phyloP scores from a whole-genome alignment of 345 rosid species.

The Eucalyptus globulus region DNA sequence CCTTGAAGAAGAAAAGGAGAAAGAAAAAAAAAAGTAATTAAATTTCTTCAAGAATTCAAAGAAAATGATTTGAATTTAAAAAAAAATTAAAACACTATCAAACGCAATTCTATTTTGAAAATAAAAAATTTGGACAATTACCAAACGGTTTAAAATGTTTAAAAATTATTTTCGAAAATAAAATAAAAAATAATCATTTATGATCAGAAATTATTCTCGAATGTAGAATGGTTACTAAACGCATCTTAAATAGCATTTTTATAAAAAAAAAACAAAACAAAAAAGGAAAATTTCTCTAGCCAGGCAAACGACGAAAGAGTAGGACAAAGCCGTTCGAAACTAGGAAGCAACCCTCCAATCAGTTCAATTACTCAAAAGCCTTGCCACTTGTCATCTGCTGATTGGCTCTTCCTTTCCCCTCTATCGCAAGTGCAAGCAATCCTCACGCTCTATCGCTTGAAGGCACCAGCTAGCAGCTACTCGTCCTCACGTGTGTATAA shows the following conservation, averaged over 20 bases:
- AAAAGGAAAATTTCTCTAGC: background rate
- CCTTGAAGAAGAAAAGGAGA: no score
- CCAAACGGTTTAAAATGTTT: accelerated
- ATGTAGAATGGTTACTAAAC: no score
- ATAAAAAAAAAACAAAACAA: background rate
- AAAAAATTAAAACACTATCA: accelerated
- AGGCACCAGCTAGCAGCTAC: background rate
- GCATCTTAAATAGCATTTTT: accelerated
- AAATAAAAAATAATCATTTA: no score
- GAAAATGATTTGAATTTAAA: no score
- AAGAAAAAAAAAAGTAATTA: no score
- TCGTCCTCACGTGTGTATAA: background rate
- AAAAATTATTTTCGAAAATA: no score
- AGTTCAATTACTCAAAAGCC: background rate
- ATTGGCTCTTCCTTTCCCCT: background rate
- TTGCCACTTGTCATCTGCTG: background rate
- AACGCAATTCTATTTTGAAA: no score
- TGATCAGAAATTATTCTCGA: no score
- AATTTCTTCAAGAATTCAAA: no score
- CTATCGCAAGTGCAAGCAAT: background rate
- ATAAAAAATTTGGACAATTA: accelerated
- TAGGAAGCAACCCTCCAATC: background rate
- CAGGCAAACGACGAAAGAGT: background rate
- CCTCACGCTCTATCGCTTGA: background rate
- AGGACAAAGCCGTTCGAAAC: background rate